Evolutionary conservation across 768 basidiomycete genomes (phyloP).

Genomic region (Boletus coccyginus): DNA sequence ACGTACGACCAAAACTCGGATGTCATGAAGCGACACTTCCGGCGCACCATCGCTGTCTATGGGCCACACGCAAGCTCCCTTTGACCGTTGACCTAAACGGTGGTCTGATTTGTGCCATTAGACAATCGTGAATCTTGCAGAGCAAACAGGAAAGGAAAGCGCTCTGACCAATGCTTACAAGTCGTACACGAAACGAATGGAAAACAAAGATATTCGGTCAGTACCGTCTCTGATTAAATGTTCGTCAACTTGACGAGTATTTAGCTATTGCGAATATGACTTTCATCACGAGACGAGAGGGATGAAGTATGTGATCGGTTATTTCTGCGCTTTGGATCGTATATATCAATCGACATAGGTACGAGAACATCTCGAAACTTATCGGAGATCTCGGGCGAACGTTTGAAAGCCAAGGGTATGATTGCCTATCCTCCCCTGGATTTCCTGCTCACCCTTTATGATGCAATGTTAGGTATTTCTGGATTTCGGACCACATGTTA

Average conservation of each 20-base stretch:
- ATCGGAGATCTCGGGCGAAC: conserved; percentile 64
- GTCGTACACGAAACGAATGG: conserved; percentile 59
- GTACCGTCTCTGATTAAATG: conserved; percentile 17
- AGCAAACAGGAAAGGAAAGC: conserved; percentile 86
- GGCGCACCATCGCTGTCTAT: conserved; percentile 60
- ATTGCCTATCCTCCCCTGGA: not conserved
- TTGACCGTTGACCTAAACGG: not conserved
- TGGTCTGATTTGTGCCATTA: conserved; percentile 30
- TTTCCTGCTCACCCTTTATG: conserved; percentile 1
- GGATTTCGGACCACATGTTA: conserved; percentile 68
- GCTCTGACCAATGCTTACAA: conserved; percentile 75
- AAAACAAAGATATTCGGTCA: conserved; percentile 55
- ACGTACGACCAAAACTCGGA: conserved; percentile 71
- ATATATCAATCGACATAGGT: conserved; percentile 41
- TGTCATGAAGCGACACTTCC: conserved; percentile 72
- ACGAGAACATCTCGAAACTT: conserved; percentile 86
- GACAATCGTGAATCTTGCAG: conserved; percentile 88
- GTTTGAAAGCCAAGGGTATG: conserved; percentile 80
- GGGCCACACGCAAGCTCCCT: conserved; percentile 65
- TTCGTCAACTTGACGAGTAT: not conserved
- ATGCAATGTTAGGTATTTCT: conserved; percentile 58
- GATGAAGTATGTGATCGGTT: conserved; percentile 70
- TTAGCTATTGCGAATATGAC: conserved; percentile 81
- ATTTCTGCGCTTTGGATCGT: not conserved
- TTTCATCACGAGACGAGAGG: conserved; percentile 93